Percentiles rank a stretch among this genome's conserved stretches.
Evolutionary conservation across 2,329 filamentous ascomycete genomes (phyloP).

Genomic region (Gnomoniopsis sp.): DNA sequence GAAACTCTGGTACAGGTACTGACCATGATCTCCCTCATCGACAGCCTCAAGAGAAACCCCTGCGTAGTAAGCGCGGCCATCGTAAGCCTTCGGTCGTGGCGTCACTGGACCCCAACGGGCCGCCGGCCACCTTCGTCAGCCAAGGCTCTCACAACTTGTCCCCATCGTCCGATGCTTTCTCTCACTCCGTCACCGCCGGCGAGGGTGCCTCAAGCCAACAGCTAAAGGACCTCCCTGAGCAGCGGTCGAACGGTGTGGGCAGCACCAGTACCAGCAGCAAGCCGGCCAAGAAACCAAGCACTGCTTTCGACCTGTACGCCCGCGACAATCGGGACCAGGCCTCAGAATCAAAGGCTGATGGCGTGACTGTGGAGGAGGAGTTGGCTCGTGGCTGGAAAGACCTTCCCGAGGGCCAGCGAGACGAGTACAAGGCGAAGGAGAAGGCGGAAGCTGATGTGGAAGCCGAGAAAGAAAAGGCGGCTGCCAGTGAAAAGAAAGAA

Average conservation of each 20-base stretch:
- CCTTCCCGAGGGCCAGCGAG: constrained; percentile 45
- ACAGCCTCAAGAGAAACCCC: constrained; percentile 74
- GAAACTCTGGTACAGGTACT: constrained; percentile 15
- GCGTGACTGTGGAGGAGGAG: constrained; percentile 49
- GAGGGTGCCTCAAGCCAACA: constrained; percentile 25
- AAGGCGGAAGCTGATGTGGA: constrained; percentile 19
- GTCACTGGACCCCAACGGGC: constrained; percentile 27
- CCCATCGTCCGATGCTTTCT: constrained; percentile 51
- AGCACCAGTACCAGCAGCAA: constrained; percentile 23
- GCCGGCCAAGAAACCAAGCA: constrained; percentile 39
- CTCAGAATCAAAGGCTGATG: constrained; percentile 43
- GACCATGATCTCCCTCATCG: constrained; percentile 21
- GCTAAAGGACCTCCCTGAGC: constrained; percentile 21
- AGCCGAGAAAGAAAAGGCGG: constrained; percentile 18
- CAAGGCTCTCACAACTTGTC: constrained; percentile 44
- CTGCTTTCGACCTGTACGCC: constrained; percentile 55
- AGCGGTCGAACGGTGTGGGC: constrained; percentile 36
- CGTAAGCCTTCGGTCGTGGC: constrained; percentile 54
- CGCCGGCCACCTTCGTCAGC: constrained; percentile 42
- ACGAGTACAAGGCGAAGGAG: constrained; percentile 41
- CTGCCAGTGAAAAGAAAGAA: constrained; percentile 17
- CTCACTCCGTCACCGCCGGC: constrained; percentile 39
- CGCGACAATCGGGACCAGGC: constrained; percentile 41
- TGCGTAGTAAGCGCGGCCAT: constrained; percentile 71
- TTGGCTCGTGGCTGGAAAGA: constrained; percentile 54